A percentile compares a stretch with the other conserved stretches of the same genome.
Evolutionary conservation across 2,329 filamentous ascomycete species (phyloP).

Genomic region (Pezicula rhizophila): DNA sequence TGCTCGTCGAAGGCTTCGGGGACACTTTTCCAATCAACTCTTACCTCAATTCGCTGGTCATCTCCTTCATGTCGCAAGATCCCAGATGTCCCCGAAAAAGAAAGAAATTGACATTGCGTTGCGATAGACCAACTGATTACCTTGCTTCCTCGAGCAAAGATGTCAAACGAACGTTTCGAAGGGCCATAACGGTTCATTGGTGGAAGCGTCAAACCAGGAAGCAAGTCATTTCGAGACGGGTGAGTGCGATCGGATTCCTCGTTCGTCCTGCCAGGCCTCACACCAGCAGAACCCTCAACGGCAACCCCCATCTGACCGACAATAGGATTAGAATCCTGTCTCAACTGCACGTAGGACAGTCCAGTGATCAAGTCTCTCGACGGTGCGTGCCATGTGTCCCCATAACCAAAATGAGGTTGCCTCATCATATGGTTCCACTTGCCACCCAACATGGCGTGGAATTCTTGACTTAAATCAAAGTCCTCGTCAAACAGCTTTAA

Average conservation of each 20-base stretch:
- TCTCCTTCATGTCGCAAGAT: slow-evolving; percentile 37
- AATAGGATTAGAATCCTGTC: slow-evolving; percentile 42
- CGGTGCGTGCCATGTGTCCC: slow-evolving; percentile 58
- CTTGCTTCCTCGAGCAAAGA: slow-evolving; percentile 49
- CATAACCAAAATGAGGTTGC: slow-evolving; percentile 47
- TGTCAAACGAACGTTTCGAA: slow-evolving; percentile 49
- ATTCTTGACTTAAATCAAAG: slow-evolving; percentile 45
- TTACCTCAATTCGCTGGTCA: slow-evolving; percentile 46
- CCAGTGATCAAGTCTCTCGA: slow-evolving; percentile 61
- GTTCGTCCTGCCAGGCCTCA: slow-evolving; percentile 34
- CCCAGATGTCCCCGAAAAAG: slow-evolving; percentile 38
- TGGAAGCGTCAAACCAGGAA: slow-evolving; percentile 20
- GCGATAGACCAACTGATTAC: slow-evolving; percentile 44
- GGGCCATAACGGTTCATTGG: slow-evolving; percentile 51
- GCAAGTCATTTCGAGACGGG: slow-evolving; percentile 32
- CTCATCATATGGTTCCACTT: slow-evolving; percentile 58
- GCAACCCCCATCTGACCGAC: slow-evolving; percentile 42
- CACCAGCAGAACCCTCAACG: slow-evolving; percentile 33
- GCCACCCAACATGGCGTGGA: slow-evolving; percentile 48
- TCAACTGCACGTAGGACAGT: slow-evolving; percentile 50
- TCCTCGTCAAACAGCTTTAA: slow-evolving; percentile 49
- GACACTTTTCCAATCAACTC: slow-evolving; percentile 35
- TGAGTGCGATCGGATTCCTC: slow-evolving; percentile 48
- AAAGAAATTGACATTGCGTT: slow-evolving; percentile 29
- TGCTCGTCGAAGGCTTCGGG: slow-evolving; percentile 26